Conservation (phyloP, 2,329 filamentous ascomycete genomes). For the Aspergillus costaricaensis region DNA sequence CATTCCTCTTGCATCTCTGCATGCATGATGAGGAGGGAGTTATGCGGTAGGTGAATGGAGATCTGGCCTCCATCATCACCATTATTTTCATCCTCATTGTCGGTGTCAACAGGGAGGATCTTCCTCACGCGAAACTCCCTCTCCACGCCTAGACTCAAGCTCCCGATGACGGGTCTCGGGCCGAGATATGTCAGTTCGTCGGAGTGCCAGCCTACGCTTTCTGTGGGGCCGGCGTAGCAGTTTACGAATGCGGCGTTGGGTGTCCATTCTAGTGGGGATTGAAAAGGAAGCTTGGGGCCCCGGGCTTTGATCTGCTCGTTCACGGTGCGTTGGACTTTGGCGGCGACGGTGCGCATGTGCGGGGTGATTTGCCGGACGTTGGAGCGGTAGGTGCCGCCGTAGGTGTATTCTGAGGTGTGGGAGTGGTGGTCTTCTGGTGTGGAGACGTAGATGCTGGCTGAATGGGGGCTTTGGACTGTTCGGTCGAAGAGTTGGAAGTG, state of each 20-base stretch:
- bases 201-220: slow-evolving; percentile 88
- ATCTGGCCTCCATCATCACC: slow-evolving; percentile 72
- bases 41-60: slow-evolving; percentile 89
- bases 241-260: slow-evolving; percentile 95
- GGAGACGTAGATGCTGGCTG: slow-evolving; percentile 79
- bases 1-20: slow-evolving; percentile 97
- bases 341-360: slow-evolving; percentile 69
- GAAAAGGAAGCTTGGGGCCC: slow-evolving; percentile 73
- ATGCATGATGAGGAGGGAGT: slow-evolving; percentile 92
- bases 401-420: slow-evolving; percentile 79
- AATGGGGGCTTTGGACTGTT: slow-evolving; percentile 82
- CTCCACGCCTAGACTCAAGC: slow-evolving; percentile 86
- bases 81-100: slow-evolving; percentile 16
- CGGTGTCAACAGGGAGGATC: slow-evolving; percentile 59
- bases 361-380: slow-evolving; percentile 77
- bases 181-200: slow-evolving; percentile 94
- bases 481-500: slow-evolving; percentile 87
- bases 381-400: slow-evolving; percentile 75
- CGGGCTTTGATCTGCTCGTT: slow-evolving; percentile 74
- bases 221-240: slow-evolving; percentile 78
- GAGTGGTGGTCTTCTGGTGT: slow-evolving; percentile 66
- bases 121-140: slow-evolving; percentile 86
- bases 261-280: slow-evolving; percentile 71
- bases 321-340: slow-evolving; percentile 71
- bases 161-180: slow-evolving; percentile 84